Base-by-base conservation (phyloP, 2,329 filamentous ascomycete species). In the Drechmeria coniospora region DNA sequence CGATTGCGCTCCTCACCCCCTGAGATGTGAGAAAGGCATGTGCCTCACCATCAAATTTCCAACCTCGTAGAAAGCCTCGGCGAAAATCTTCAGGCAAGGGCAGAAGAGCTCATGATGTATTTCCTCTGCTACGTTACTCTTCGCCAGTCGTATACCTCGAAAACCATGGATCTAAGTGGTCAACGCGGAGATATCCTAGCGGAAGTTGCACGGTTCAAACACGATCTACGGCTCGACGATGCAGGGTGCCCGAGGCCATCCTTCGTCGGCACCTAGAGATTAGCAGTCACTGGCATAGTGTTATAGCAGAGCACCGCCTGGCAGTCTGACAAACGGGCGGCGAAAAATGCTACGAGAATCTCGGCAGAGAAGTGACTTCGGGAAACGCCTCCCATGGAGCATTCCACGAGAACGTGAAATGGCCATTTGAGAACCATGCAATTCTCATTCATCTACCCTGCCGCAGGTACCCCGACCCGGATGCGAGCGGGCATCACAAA, bases 101-200 rank as follows among this genome's bases (percentile, higher is more conserved):
- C 56, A 52, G 48, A 54, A 56, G 56, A 61, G 47, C 57, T 68
- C 59, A 67, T 54, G 61, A 52, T 47, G 43, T 39, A 38, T 49
- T 43, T 43, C 50, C 53, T 45, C 47, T 49, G 47, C 54, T 43
- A 50, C 47, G 57, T 90, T 66, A 45, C 56, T 93, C 65, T 93
- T 66, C 80, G 83, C 83, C 71, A 86, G 69, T 73, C 74, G 79
- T 92, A 74, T 93, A 93, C 77, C 83, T 82, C 73, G 72, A 72
- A 67, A 78, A 73, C 76, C 79, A 82, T 77, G 48, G 63, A 56
- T 44, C 45, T 57, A 43, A 46, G 59, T 65, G 78, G 72, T 75
- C 70, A 66, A 76, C 72, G 74, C 75, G 81, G 79, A 79, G 82
- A 92, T 92, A 83, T 71, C 60, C 68, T 78, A 74, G 81, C 81